Evolutionary conservation across 176 grass and related monocot genomes (phyloP).

Genomic region (Ananas comosus): DNA sequence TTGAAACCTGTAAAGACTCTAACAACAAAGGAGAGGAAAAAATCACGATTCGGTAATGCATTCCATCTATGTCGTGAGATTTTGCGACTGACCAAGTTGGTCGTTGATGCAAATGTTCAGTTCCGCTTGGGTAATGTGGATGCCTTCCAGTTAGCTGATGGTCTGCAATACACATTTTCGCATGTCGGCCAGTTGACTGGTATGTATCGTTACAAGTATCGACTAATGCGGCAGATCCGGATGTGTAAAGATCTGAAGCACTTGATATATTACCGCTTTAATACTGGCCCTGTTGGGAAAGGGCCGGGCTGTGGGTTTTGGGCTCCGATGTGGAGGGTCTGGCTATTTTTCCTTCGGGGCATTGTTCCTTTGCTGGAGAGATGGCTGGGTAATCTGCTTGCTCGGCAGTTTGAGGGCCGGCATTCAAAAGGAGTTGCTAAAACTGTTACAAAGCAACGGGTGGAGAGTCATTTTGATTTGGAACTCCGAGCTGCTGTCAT

Average conservation of each 20-base stretch:
- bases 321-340: conserved; percentile 98
- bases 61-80: conserved; percentile 98
- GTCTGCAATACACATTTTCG: conserved; percentile 94
- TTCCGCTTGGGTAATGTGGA: conserved; percentile 96
- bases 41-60: conserved; percentile 99
- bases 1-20: conserved; percentile 97
- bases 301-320: conserved; percentile 97
- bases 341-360: conserved; percentile 93
- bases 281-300: conserved; percentile 96
- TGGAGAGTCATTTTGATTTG: conserved; percentile 94
- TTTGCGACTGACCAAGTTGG: conserved; percentile 86
- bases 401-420: conserved; percentile 90
- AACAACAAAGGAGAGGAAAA: conserved; percentile 96
- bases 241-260: conserved; percentile 99
- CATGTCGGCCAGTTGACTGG: conserved; percentile 98
- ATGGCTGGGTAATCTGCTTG: conserved; percentile 90
- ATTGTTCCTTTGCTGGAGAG: conserved; percentile 92
- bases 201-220: conserved; percentile 98
- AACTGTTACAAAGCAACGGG: conserved; percentile 98
- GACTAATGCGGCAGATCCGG: conserved; percentile 91
- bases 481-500: conserved; percentile 96
- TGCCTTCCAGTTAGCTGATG: conserved; percentile 93
- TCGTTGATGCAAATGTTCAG: conserved; percentile 97
- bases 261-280: conserved; percentile 98
- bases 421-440: conserved; percentile 98